phyloP scores from a whole-genome alignment of 495 filamentous ascomycete genomes.

The Articulospora tetracladia region DNA sequence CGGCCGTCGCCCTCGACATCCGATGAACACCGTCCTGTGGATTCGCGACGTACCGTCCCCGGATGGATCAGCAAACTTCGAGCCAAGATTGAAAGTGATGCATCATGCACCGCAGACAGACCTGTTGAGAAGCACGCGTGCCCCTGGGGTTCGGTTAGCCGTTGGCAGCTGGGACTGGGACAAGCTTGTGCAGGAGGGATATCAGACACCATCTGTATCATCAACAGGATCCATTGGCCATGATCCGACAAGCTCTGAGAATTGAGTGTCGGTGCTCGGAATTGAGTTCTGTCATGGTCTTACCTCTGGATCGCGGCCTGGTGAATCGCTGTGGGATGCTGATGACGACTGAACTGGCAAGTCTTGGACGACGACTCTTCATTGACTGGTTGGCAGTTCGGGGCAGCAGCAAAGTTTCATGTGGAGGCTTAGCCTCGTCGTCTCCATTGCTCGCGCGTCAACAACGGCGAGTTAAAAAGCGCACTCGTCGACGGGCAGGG shows the following conservation, averaged over 20 bases:
- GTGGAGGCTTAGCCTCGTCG: not conserved
- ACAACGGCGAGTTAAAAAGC: not conserved
- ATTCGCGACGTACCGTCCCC: not conserved
- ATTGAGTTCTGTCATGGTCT: not conserved
- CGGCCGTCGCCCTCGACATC: too few species aligned
- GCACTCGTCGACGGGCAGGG: not conserved
- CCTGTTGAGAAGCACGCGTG: not conserved
- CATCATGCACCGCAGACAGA: slow-evolving; percentile 8
- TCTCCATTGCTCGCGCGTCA: not conserved
- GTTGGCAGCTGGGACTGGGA: too few species aligned
- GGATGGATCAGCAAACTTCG: too few species aligned
- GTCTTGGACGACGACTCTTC: too few species aligned
- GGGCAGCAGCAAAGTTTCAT: not conserved
- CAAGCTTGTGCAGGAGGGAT: not conserved
- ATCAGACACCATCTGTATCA: slow-evolving; percentile 4
- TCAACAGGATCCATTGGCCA: not conserved
- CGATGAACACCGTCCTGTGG: not conserved
- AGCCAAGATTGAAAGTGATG: not conserved
- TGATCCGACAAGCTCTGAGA: not conserved
- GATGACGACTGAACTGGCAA: too few species aligned
- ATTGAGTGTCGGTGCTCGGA: not conserved
- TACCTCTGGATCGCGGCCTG: too few species aligned
- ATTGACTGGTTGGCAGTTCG: not conserved
- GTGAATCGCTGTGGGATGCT: too few species aligned
- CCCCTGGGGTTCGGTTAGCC: not conserved